A percentile compares a stretch with the other conserved stretches of the same genome.
phyloP scores from a whole-genome alignment of 352 stramenopile genomes.

The Phytophthora palmivora region DNA sequence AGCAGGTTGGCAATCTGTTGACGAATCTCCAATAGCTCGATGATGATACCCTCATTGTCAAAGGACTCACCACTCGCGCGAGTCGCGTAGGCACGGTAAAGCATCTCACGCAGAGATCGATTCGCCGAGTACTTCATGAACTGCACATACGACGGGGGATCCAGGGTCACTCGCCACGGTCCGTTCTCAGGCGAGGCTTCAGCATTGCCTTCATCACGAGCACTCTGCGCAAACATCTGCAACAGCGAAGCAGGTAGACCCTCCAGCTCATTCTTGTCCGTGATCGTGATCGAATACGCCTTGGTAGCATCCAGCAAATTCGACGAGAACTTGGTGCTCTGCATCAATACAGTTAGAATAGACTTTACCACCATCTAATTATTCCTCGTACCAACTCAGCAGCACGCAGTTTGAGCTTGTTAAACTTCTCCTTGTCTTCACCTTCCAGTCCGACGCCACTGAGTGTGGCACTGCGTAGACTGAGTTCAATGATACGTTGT shows the following conservation, averaged over 20 bases:
- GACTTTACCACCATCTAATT: background rate
- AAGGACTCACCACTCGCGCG: slow-evolving; percentile 87
- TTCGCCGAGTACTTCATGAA: slow-evolving; percentile 96
- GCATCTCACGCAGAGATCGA: slow-evolving; percentile 89
- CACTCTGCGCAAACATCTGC: slow-evolving; percentile 92
- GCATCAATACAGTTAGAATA: slow-evolving; percentile 4
- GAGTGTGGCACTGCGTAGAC: slow-evolving; percentile 88
- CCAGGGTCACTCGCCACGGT: slow-evolving; percentile 96
- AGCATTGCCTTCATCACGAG: slow-evolving; percentile 65
- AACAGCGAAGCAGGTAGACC: slow-evolving; percentile 93
- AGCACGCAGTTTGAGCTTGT: slow-evolving; percentile 94
- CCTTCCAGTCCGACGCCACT: slow-evolving; percentile 94
- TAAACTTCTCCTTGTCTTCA: slow-evolving; percentile 93
- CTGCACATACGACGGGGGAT: slow-evolving; percentile 95
- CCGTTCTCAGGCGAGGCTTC: slow-evolving; percentile 80
- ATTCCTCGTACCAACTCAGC: slow-evolving; percentile 80
- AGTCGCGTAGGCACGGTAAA: slow-evolving; percentile 95
- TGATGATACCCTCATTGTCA: slow-evolving; percentile 95
- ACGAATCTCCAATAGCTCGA: slow-evolving; percentile 93
- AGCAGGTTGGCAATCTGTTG: slow-evolving; percentile 92
- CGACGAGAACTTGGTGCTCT: slow-evolving; percentile 96
- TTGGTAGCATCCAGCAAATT: slow-evolving; percentile 99
- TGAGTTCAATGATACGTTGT: slow-evolving; percentile 91
- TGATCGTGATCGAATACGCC: slow-evolving; percentile 91
- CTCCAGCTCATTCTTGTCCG: slow-evolving; percentile 86